Evolutionary conservation across 2,329 filamentous ascomycete species (phyloP).

Genomic region (Colletotrichum plurivorum): DNA sequence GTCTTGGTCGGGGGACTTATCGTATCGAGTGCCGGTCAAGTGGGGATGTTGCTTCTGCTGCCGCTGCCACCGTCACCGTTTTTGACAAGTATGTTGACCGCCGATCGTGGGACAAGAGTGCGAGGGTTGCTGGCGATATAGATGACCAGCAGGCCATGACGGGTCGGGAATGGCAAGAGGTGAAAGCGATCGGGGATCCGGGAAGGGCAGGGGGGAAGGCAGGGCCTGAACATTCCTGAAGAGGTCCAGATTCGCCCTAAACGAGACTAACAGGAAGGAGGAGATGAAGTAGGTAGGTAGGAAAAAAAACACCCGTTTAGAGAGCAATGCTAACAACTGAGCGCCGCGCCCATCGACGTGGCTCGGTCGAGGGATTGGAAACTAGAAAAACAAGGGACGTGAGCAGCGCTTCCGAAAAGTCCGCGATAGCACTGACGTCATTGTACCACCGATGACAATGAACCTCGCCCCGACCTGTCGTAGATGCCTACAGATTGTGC

Average conservation of each 20-base stretch:
- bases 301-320: too few relatives aligned
- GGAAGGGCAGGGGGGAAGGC: too few relatives aligned
- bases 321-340: background rate
- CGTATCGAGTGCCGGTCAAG: too few relatives aligned
- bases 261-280: too few relatives aligned
- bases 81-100: background rate
- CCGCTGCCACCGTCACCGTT: background rate
- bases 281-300: too few relatives aligned
- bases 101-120: background rate
- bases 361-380: background rate
- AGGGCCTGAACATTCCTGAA: slow-evolving; percentile 6
- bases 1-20: too few relatives aligned
- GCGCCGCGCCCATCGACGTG: background rate
- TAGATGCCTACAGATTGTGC: too few relatives aligned
- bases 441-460: background rate
- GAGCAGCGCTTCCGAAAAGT: background rate
- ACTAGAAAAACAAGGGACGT: background rate
- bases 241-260: too few relatives aligned
- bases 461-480: too few relatives aligned
- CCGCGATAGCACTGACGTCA: background rate
- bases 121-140: background rate
- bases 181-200: background rate
- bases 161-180: too few relatives aligned
- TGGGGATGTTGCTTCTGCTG: background rate
- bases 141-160: too few relatives aligned